phyloP scores from a whole-genome alignment of 73 alveolate genomes.

The Paramecium biaurelia region DNA sequence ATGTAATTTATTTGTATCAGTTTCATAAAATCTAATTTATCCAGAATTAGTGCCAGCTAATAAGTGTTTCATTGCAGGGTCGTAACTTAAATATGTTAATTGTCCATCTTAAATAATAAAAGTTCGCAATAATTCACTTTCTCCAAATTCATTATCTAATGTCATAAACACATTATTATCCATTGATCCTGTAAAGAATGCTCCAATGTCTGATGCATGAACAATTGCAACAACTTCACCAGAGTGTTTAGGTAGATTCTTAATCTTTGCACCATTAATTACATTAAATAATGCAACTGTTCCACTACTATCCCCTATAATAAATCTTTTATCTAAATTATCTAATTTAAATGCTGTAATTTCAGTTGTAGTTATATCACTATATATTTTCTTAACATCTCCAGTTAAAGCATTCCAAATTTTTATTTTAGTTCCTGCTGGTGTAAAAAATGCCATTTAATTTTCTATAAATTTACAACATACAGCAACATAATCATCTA shows the following conservation, averaged over 20 bases:
- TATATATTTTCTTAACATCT: conserved; percentile 70
- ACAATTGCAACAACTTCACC: conserved; percentile 58
- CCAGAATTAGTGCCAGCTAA: conserved; percentile 63
- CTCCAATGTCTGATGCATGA: conserved; percentile 53
- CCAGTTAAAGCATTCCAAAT: conserved; percentile 85
- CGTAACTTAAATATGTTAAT: conserved; percentile 49
- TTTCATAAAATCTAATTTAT: conserved; percentile 49
- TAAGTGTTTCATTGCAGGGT: conserved; percentile 50
- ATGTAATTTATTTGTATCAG: conserved; percentile 57
- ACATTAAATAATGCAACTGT: conserved; percentile 68
- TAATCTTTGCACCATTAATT: conserved; percentile 79
- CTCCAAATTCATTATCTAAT: conserved; percentile 64
- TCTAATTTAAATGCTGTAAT: conserved; percentile 78
- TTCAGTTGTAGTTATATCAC: conserved; percentile 71
- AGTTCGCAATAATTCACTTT: conserved; percentile 59
- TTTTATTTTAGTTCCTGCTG: conserved; percentile 75
- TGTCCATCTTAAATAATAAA: conserved; percentile 33
- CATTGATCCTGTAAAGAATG: conserved; percentile 62
- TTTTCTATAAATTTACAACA: conserved; percentile 70
- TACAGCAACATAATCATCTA: conserved; percentile 78
- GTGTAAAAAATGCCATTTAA: conserved; percentile 75
- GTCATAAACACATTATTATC: conserved; percentile 62
- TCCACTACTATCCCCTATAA: conserved; percentile 81
- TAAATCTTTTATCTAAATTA: conserved; percentile 70
- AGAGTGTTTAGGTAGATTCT: conserved; percentile 65